phyloP scores from a whole-genome alignment of 2,329 filamentous ascomycete genomes.

The Fusarium nisikadoi region DNA sequence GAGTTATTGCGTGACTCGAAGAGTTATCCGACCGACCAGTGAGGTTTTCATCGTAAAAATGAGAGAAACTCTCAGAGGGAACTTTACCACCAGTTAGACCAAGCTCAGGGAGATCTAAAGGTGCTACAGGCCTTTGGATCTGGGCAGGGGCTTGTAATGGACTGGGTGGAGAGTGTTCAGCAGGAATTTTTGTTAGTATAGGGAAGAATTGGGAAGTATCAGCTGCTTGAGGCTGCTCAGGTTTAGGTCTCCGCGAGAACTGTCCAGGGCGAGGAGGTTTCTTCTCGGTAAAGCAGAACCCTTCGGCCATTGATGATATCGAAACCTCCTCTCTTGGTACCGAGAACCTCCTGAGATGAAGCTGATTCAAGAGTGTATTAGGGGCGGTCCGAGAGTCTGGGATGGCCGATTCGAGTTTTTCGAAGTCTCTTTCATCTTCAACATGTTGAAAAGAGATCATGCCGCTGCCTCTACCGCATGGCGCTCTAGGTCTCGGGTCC shows the following conservation, averaged over 20 bases:
- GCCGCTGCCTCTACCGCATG: background rate
- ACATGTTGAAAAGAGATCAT: constrained; percentile 10
- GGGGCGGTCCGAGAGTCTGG: constrained; percentile 21
- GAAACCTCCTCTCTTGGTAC: constrained; percentile 34
- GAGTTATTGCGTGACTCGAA: background rate
- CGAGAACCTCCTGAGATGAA: constrained; percentile 23
- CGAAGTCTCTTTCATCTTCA: constrained; percentile 19
- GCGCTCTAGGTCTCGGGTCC: background rate
- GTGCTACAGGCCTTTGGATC: background rate
- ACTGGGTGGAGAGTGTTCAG: background rate
- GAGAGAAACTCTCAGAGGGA: background rate
- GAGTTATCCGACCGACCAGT: background rate
- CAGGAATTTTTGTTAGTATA: background rate
- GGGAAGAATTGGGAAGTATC: background rate
- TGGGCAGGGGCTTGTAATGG: background rate
- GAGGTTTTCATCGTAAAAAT: background rate
- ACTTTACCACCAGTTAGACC: constrained; percentile 2
- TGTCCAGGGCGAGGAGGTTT: constrained; percentile 37
- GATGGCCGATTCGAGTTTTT: constrained; percentile 11
- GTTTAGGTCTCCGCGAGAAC: constrained; percentile 33
- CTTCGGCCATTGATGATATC: constrained; percentile 33
- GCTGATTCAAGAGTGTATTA: background rate
- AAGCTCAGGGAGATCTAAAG: constrained; percentile 35
- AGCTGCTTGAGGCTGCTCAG: background rate
- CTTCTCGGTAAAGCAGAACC: constrained; percentile 37